Evolutionary conservation across 495 filamentous ascomycete species (phyloP), one percentile per base, ranked within the genome.

Genomic region (Lasiosphaeriaceae sp.): DNA sequence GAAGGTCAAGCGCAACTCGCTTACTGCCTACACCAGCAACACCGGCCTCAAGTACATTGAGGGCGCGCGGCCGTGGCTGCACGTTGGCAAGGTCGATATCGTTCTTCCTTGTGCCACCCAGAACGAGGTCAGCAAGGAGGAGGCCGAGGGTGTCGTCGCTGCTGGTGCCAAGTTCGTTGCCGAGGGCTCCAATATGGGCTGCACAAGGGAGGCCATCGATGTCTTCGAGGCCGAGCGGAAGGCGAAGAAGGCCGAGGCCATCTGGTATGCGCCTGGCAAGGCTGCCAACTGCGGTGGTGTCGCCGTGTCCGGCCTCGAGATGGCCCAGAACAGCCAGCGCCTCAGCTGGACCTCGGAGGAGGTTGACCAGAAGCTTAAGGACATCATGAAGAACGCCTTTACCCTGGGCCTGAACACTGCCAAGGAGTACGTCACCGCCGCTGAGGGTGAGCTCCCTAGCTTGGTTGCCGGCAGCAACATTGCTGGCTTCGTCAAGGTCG

Each of bases 101-200:
- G 94, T 90, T 21, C 87, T 98, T 47, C 94, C 94, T 31, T 91
- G 79, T 60, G 94, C 94, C 26, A 98, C 94, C 58, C 94, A 98
- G 81, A 98, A 98, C 80, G 94, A 98, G 74, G 91, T 98, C 62
- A 87, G 79, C 67, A 84, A 85, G 65, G 89, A 93, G 68, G 94
- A 98, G 77, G 94, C 92, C 50, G 76, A 89, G 75, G 84, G 82
- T 19, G 81, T 98, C 34, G 84, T 97, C 54, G 81, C 80, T 53
- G 80, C 77, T 57, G 94, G 94, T 60, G 80, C 78, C 62, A 84
- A 86, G 71, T 96, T 93, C 81, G 85, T 97, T 65, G 94, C 94
- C 55, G 94, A 98, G 77, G 94, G 94, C 23, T 92, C 88, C 76
- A 98, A 98, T 81, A 98, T 98, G 93, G 94, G 94, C 53, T 97